Evolutionary conservation across 2,329 filamentous ascomycete species (phyloP).

Genomic region (Domatiomyces catenatus): DNA sequence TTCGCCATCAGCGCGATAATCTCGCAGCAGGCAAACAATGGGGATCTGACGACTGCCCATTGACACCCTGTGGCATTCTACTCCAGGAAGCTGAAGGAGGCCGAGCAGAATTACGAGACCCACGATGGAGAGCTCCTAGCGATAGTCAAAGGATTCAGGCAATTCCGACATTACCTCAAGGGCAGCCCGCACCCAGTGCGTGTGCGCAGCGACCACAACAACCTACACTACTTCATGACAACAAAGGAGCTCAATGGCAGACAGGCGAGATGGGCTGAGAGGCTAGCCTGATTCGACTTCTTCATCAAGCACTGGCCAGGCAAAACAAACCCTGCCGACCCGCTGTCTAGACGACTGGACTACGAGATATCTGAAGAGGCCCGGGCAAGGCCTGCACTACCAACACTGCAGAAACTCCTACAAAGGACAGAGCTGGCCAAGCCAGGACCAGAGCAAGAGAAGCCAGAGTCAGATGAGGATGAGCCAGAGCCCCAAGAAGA

Average conservation of each 20-base stretch:
- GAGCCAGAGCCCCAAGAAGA: too few species aligned
- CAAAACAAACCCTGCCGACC: slow-evolving; percentile 12
- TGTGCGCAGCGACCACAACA: slow-evolving; percentile 16
- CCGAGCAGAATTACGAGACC: slow-evolving; percentile 6
- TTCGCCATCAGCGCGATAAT: slow-evolving; percentile 11
- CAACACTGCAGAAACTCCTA: background rate
- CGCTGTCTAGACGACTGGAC: slow-evolving; percentile 8
- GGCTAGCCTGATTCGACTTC: slow-evolving; percentile 17
- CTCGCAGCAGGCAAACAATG: slow-evolving; percentile 7
- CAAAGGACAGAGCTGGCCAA: background rate
- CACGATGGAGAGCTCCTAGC: slow-evolving; percentile 6
- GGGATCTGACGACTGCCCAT: background rate
- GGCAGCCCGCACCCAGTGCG: slow-evolving; percentile 2
- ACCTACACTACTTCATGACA: slow-evolving; percentile 19
- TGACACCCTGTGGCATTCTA: slow-evolving; percentile 4
- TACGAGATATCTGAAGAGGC: background rate
- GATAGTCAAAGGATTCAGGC: slow-evolving; percentile 15
- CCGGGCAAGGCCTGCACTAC: background rate
- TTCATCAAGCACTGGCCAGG: slow-evolving; percentile 13
- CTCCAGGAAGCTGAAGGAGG: slow-evolving; percentile 1
- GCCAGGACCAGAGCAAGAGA: too few species aligned
- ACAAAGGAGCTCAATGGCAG: slow-evolving; percentile 16
- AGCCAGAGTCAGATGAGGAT: background rate
- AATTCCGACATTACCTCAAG: slow-evolving; percentile 18
- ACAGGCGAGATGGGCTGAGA: slow-evolving; percentile 18